These are phyloP conservation scores for Komagataella mondaviorum DNA, from an alignment of 805 yeast genomes.

Conservation along the genomic window DNA sequence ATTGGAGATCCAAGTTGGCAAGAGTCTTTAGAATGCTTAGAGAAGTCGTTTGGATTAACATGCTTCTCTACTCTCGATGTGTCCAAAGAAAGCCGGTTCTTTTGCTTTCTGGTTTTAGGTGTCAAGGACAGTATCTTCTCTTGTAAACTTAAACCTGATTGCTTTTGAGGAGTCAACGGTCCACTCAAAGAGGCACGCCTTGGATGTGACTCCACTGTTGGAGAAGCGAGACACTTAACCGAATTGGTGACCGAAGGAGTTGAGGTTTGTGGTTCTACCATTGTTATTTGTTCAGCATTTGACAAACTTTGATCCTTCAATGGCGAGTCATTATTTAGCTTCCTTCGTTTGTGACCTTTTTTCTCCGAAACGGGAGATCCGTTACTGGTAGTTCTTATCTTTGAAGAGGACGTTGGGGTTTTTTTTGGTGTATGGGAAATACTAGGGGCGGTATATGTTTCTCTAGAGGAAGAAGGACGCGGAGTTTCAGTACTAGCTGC, in stretches of 20 bases:
- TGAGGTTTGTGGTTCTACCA: neutral
- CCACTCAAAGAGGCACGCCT: neutral
- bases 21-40: slow-evolving; percentile 3
- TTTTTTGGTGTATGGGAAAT: neutral
- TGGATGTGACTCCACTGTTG: neutral
- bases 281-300: slow-evolving; percentile 3
- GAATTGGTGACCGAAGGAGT: neutral
- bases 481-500: neutral
- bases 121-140: neutral
- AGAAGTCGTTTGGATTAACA: neutral
- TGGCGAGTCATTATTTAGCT: neutral
- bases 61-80: neutral
- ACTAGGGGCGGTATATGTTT: neutral
- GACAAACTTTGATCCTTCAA: neutral
- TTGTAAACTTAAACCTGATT: neutral
- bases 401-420: neutral
- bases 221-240: neutral
- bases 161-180: neutral
- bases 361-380: neutral
- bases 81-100: neutral
- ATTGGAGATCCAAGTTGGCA: slow-evolving; percentile 1
- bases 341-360: neutral
- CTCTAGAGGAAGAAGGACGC: neutral
- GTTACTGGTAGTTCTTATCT: neutral
- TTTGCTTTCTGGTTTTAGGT: neutral